Percentiles rank a stretch among this genome's conserved stretches.
These are phyloP conservation scores for Solanum corneliomulleri DNA, from an alignment of 257 asterid genomes.

Conservation along the genomic window DNA sequence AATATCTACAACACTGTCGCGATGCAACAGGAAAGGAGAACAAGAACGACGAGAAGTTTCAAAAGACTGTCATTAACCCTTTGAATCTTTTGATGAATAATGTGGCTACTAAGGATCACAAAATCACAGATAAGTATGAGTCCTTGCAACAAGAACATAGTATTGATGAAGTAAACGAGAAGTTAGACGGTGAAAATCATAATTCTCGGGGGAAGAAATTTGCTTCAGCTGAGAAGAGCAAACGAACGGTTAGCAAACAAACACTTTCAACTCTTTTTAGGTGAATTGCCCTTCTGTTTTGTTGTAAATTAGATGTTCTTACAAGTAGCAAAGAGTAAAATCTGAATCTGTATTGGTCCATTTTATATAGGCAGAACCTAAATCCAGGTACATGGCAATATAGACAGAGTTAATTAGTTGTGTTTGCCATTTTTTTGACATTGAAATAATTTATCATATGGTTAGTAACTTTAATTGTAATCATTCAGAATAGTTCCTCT, in stretches of 20 bases:
- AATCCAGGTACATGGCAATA: neutral
- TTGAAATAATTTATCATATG: neutral
- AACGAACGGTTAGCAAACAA: neutral
- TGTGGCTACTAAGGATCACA: neutral
- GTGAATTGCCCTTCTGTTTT: neutral
- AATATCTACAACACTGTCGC: neutral
- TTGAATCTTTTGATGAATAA: neutral
- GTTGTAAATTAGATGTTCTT: neutral
- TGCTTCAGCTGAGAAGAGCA: neutral
- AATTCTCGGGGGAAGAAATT: neutral
- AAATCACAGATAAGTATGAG: neutral
- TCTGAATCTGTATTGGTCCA: neutral
- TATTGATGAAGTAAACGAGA: neutral
- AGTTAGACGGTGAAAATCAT: neutral
- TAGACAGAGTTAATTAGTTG: neutral
- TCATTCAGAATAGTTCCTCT: neutral
- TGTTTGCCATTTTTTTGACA: neutral
- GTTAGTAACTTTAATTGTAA: neutral
- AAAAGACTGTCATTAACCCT: neutral
- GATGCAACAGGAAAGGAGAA: neutral
- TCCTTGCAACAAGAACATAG: neutral
- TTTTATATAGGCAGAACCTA: neutral
- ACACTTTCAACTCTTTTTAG: conserved; percentile 9
- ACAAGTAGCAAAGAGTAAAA: neutral
- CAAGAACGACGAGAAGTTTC: neutral